phyloP scores from a whole-genome alignment of 2,329 filamentous ascomycete genomes.

The Talaromyces sp. region DNA sequence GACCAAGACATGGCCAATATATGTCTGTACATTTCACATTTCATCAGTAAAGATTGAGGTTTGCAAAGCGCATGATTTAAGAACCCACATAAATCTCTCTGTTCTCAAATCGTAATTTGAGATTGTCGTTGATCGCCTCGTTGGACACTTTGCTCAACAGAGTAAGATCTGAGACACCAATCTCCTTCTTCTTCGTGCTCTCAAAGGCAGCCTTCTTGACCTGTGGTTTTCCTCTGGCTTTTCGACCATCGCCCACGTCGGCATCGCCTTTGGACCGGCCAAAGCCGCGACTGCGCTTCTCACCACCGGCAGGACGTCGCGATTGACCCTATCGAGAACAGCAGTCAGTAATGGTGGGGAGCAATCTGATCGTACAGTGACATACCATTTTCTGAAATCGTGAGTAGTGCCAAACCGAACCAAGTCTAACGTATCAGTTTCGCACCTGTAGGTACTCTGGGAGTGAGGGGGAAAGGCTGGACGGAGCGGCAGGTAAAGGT shows the following conservation, averaged over 20 bases:
- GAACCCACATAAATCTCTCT: slow-evolving; percentile 81
- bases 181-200: slow-evolving; percentile 97
- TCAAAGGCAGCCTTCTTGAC: slow-evolving; percentile 97
- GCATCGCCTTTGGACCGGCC: slow-evolving; percentile 42
- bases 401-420: slow-evolving; percentile 30
- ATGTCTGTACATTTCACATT: slow-evolving; percentile 58
- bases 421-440: slow-evolving; percentile 29
- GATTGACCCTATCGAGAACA: slow-evolving; percentile 35
- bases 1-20: slow-evolving; percentile 98
- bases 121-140: slow-evolving; percentile 97
- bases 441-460: slow-evolving; percentile 8
- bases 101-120: slow-evolving; percentile 97
- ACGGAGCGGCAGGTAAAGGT: background rate
- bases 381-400: slow-evolving; percentile 34
- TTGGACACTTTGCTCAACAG: slow-evolving; percentile 98
- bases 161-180: slow-evolving; percentile 95
- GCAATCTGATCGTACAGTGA: background rate
- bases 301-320: slow-evolving; percentile 41
- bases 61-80: slow-evolving; percentile 2
- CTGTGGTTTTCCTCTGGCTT: slow-evolving; percentile 56
- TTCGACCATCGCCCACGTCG: slow-evolving; percentile 43
- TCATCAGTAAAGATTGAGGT: background rate
- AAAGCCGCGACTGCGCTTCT: slow-evolving; percentile 42
- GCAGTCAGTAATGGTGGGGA: background rate
- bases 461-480: background rate